Conservation (phyloP, 2,329 filamentous ascomycete species). For the Colletotrichum eremochloae region DNA sequence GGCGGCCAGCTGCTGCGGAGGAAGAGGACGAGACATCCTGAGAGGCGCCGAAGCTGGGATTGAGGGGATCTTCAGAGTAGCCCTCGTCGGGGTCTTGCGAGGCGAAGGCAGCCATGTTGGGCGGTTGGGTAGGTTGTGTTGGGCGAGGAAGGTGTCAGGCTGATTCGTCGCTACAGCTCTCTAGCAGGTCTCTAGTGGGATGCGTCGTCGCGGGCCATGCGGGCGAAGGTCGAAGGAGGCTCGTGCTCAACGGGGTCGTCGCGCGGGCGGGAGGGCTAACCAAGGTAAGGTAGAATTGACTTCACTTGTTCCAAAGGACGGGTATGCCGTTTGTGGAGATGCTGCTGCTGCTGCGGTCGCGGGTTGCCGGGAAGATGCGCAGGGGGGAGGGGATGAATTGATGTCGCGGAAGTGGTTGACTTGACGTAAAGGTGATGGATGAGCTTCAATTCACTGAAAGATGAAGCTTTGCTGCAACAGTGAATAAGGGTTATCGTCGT, state of each 20-base stretch:
- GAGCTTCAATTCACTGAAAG: neutral
- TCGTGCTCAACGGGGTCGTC: slow-evolving; percentile 22
- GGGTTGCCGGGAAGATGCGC: neutral
- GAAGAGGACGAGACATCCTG: slow-evolving; percentile 46
- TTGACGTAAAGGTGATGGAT: neutral
- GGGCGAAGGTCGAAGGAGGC: slow-evolving; percentile 19
- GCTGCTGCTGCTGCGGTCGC: neutral
- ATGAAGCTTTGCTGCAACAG: neutral
- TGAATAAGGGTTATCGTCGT: neutral
- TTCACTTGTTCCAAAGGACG: neutral
- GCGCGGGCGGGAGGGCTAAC: neutral
- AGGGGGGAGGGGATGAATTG: neutral
- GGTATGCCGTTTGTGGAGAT: neutral
- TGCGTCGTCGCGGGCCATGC: slow-evolving; percentile 35
- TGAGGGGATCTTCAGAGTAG: slow-evolving; percentile 82
- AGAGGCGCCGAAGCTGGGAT: slow-evolving; percentile 53
- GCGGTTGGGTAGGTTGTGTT: neutral
- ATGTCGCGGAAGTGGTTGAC: neutral
- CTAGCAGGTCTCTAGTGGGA: slow-evolving; percentile 8
- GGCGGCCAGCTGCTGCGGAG: slow-evolving; percentile 46
- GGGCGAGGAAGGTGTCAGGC: slow-evolving; percentile 7
- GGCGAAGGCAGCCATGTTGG: slow-evolving; percentile 46
- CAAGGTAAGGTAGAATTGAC: neutral
- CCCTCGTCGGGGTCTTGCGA: slow-evolving; percentile 81
- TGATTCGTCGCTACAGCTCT: slow-evolving; percentile 25